Percentiles rank a stretch among this genome's conserved stretches.
These are phyloP conservation scores for Penicillium coprophilum DNA, from an alignment of 495 filamentous ascomycete species.

Conservation along the genomic window DNA sequence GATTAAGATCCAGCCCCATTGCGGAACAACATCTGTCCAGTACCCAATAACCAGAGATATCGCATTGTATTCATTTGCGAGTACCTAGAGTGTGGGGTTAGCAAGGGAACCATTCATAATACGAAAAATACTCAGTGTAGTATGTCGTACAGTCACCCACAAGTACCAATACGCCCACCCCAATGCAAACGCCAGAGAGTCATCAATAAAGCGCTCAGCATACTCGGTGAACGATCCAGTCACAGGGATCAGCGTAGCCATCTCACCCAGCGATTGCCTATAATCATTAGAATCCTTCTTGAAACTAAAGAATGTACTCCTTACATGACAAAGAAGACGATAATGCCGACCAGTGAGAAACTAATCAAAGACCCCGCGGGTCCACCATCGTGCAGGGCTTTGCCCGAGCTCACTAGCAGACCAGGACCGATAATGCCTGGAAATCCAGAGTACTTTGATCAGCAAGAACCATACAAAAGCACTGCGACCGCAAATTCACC, in stretches of 20 bases:
- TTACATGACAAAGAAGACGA: constrained; percentile 63
- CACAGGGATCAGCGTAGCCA: constrained; percentile 56
- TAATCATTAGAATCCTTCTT: constrained; percentile 1
- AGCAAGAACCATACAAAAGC: background rate
- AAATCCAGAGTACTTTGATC: background rate
- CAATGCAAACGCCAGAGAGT: constrained; percentile 51
- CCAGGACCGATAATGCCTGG: constrained; percentile 50
- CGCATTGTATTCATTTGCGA: constrained; percentile 53
- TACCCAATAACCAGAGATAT: constrained; percentile 45
- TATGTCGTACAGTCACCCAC: constrained; percentile 47
- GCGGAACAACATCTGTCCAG: constrained; percentile 44
- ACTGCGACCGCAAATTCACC: constrained; percentile 15
- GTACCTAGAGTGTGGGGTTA: constrained; percentile 27
- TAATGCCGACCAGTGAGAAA: constrained; percentile 59
- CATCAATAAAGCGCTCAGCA: constrained; percentile 56
- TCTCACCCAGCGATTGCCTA: constrained; percentile 56
- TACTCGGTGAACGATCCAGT: constrained; percentile 58
- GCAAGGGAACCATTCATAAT: background rate
- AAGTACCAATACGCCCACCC: constrained; percentile 61
- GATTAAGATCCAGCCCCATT: constrained; percentile 62
- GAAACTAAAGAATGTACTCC: background rate
- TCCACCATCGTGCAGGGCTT: constrained; percentile 59
- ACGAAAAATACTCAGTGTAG: background rate
- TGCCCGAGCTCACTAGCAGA: constrained; percentile 55
- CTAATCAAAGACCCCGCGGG: constrained; percentile 64